phyloP scores from a whole-genome alignment of 2,329 filamentous ascomycete genomes.

The Hypoxylon rubiginosum region DNA sequence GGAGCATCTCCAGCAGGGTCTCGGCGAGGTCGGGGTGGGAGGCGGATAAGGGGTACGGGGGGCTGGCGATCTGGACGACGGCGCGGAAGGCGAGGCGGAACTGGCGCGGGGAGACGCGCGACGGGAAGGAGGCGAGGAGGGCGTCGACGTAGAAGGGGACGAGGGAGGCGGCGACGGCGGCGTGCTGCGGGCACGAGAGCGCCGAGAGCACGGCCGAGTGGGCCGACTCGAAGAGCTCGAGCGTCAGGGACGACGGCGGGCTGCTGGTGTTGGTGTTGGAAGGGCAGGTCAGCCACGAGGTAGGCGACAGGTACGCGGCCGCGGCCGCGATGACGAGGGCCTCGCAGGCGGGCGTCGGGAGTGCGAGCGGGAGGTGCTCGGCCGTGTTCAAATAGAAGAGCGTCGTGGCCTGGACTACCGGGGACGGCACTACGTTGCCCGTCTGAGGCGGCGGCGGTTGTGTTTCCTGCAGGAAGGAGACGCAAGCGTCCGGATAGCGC shows the following conservation, averaged over 20 bases:
- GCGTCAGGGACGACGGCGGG: constrained; percentile 60
- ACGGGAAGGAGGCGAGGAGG: constrained; percentile 83
- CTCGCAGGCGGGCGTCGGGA: constrained; percentile 77
- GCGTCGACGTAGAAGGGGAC: constrained; percentile 87
- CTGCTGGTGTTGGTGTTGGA: constrained; percentile 52
- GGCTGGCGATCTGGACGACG: constrained; percentile 83
- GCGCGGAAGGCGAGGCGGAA: constrained; percentile 92
- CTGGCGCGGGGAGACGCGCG: constrained; percentile 83
- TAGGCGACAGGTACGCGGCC: constrained; percentile 74
- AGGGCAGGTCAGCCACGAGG: constrained; percentile 45
- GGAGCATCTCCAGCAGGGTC: constrained; percentile 82
- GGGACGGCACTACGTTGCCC: constrained; percentile 68
- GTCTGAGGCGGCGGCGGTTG: constrained; percentile 60
- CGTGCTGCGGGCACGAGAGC: constrained; percentile 83
- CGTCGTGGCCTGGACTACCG: constrained; percentile 80
- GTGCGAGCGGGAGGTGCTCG: constrained; percentile 82
- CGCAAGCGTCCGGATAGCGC: constrained; percentile 74
- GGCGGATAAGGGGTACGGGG: constrained; percentile 80
- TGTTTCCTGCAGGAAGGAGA: constrained; percentile 76
- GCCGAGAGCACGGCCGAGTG: constrained; percentile 86
- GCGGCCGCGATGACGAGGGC: constrained; percentile 80
- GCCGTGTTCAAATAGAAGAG: constrained; percentile 90
- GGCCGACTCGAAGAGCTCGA: constrained; percentile 84
- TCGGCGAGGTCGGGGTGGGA: constrained; percentile 84
- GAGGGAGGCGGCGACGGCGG: constrained; percentile 76